Base-by-base conservation (phyloP, 177 flowering plant genomes). In the Vitis hybrid region DNA sequence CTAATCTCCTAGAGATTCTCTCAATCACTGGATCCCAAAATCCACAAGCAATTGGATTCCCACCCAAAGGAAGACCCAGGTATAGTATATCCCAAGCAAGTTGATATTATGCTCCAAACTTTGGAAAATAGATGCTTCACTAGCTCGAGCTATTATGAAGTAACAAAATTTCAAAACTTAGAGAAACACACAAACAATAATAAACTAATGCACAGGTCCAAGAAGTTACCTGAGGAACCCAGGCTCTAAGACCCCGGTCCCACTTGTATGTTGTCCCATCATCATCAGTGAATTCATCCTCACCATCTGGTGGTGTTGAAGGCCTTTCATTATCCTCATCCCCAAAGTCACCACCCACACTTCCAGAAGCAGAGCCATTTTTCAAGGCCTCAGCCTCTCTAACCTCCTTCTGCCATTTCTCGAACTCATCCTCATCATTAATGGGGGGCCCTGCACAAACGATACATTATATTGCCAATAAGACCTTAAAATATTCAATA, bases 221-320 rank as follows among this genome's bases (percentile, higher is more conserved):
- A 73, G 64, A 7, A 78, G 82, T 63, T 70, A 95, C 99, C 91
- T 95, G 97, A 63, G 99, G 99, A 72, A 92, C 98, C 98, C 98
- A 95, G 54, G 86, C 97, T 81, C 93, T 79, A 63, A 93, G 86
- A 65, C 74, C 72, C 15, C 82, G 76, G 68, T 92, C 88, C 99
- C 99, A 95, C 87, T 90, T 95, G 75, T 95, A 95, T 11, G 59
- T 74, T 66, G 99, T 93, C 68, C 99, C 99, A 83, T 95, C 99
- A 80, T 95, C 99, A 83, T 95, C 99, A 61, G 87, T 85, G 68
- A 95, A 93, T 78, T 95, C 93, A 54, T 92, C 97, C 75, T 93
- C 99, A 48, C 99, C 98, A 55, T 91, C 98, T 16, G 97, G 98
- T 15, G 98, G 98, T 7, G 93, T 83, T n/a, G 60, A 49, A 71